These are phyloP conservation scores for Earliella scabrosa DNA, from an alignment of 1,284 basidiomycete genomes.

Conservation along the genomic window DNA sequence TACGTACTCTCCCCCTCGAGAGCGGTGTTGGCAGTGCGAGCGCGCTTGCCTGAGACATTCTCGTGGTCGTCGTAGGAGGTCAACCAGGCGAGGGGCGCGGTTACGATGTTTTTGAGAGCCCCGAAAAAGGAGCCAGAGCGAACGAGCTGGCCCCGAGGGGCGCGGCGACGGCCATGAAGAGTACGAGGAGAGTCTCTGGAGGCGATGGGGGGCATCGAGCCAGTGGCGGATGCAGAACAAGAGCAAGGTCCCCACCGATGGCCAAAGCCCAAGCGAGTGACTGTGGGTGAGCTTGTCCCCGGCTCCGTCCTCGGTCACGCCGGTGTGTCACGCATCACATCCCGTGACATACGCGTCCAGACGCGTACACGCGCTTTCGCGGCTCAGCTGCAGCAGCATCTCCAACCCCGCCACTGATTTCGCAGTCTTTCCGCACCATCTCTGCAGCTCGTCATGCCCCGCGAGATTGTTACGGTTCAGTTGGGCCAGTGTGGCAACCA, in stretches of 20 bases:
- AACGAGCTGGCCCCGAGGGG: conserved; percentile 21
- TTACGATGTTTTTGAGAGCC: conserved; percentile 35
- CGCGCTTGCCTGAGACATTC: conserved; percentile 31
- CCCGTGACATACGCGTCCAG: conserved; percentile 18
- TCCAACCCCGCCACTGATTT: no score
- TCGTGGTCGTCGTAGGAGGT: conserved; percentile 26
- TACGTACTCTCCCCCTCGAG: conserved; percentile 23
- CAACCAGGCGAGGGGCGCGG: conserved; percentile 33
- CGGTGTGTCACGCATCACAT: conserved; percentile 6
- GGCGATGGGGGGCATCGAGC: conserved; percentile 22
- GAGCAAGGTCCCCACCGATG: conserved; percentile 12
- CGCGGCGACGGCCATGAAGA: conserved; percentile 23
- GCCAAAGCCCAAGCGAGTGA: conserved; percentile 8
- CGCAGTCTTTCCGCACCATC: background rate
- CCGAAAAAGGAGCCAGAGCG: conserved; percentile 35
- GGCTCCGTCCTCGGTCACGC: conserved; percentile 9
- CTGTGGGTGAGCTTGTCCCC: background rate
- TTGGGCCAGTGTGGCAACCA: conserved; percentile 97
- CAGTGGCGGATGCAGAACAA: conserved; percentile 20
- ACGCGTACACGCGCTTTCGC: background rate
- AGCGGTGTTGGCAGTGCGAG: conserved; percentile 15
- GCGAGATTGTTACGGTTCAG: conserved; percentile 87
- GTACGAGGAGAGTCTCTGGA: conserved; percentile 23
- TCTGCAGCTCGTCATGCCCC: conserved; percentile 59
- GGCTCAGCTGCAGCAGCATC: no score